Evolutionary conservation across 306 rosid species (phyloP).

Genomic region (Gastrolobium bilobum): DNA sequence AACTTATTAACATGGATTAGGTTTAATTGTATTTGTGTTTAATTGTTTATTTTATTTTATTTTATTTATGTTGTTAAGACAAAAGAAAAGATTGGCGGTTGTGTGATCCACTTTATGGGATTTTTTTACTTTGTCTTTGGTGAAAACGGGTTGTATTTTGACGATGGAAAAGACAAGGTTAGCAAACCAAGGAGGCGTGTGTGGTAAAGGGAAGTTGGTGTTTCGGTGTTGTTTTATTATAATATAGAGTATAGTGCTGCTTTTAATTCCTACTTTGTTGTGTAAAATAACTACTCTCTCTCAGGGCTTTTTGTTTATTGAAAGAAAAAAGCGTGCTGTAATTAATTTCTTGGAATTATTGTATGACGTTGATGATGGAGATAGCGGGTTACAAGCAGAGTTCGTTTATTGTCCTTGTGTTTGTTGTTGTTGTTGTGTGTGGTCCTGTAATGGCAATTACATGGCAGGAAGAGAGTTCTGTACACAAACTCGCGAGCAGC

Average conservation of each 20-base stretch:
- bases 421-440: conserved; percentile 47
- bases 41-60: not conserved
- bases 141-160: conserved; percentile 49
- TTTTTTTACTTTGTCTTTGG: conserved; percentile 37
- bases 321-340: conserved; percentile 3
- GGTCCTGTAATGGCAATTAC: conserved; percentile 49
- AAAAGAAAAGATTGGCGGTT: conserved; percentile 33
- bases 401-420: conserved; percentile 58
- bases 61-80: not conserved
- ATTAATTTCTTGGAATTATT: conserved; percentile 45
- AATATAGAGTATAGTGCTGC: not conserved
- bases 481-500: conserved; percentile 47
- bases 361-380: conserved; percentile 36
- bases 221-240: conserved; percentile 55
- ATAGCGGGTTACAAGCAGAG: conserved; percentile 50
- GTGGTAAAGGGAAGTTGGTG: conserved; percentile 54
- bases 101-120: conserved; percentile 35
- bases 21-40: not conserved
- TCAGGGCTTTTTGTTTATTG: not conserved
- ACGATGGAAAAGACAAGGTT: conserved; percentile 41
- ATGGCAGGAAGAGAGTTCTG: conserved; percentile 33
- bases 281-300: conserved; percentile 20
- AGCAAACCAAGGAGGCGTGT: conserved; percentile 60
- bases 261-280: conserved; percentile 16
- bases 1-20: conserved; percentile 1